Evolutionary conservation across 202 grass and related monocot genomes (phyloP), one percentile per base, ranked within the genome.

Genomic region (Eragrostis tef): DNA sequence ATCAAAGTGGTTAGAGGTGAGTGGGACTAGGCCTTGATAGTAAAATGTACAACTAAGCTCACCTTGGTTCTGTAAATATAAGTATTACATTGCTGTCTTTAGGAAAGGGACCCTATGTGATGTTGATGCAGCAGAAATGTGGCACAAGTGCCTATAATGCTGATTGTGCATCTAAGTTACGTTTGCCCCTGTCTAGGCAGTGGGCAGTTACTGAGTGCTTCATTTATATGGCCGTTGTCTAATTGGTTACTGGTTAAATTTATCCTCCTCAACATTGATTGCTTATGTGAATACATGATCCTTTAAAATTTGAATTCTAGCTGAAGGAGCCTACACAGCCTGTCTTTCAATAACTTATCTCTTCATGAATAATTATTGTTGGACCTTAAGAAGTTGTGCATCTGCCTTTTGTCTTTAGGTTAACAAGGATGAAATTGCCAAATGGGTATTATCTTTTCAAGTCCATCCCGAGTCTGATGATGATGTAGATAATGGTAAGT

Each of bases 371-470:
- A 80, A 63, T 7, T 64, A 64, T 44, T 61, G 62, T 11, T 48
- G 25, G 60, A 43, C 67, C 73, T 60, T 64, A 67, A 72, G 49
- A 73, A 86, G 12, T 74, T 73, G 21, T 71, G 16, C 26, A 16
- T 74, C 20, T 70, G 1, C 39, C 1, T 73, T 20, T 52, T 52
- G 22, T 43, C 17, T 84, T 76, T 91, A 98, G 95, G 87, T 98
- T 87, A 80, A 93, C 70, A 90, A 64, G 77, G 90, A 93, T 83
- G 73, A 93, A 68, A 85, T 98, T 81, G 61, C 74, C 16, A 81
- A 77, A 51, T 98, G 95, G 92, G 79, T 98, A 50, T 87, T 95
- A 76, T 95, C 92, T 42, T 98, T 98, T 77, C 92, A 95, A 88
- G 81, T 73, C 57, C 87, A 93, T 64, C 92, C 92, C 8, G 63